phyloP scores from a whole-genome alignment of 164 flowering plant genomes.

The Stephania cephalantha region DNA sequence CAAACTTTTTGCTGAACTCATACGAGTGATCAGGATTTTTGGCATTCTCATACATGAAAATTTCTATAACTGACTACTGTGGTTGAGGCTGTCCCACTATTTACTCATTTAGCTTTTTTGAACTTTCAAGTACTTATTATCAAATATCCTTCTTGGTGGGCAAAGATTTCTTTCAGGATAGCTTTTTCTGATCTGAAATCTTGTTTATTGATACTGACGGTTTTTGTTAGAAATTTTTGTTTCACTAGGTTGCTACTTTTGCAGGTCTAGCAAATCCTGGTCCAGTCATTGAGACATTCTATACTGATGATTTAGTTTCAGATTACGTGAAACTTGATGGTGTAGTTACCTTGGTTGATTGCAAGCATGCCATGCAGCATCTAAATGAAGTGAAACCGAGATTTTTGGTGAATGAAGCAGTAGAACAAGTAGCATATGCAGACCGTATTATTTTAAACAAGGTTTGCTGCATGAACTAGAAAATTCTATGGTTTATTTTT shows the following conservation, averaged over 20 bases:
- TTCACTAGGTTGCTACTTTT: constrained; percentile 7
- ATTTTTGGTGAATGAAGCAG: constrained; percentile 95
- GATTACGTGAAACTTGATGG: constrained; percentile 89
- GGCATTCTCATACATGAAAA: background rate
- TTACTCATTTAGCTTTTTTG: background rate
- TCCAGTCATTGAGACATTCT: constrained; percentile 95
- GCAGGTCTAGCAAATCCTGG: constrained; percentile 98
- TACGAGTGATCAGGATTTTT: background rate
- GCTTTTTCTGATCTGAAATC: background rate
- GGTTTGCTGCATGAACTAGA: constrained; percentile 27
- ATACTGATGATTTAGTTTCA: constrained; percentile 73
- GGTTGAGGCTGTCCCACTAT: background rate
- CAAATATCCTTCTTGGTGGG: background rate
- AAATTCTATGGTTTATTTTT: background rate
- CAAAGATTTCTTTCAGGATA: background rate
- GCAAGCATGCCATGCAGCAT: constrained; percentile 84
- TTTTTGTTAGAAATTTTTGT: background rate
- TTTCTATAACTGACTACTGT: background rate
- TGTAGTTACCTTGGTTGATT: constrained; percentile 92
- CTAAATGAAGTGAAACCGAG: constrained; percentile 91
- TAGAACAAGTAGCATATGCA: constrained; percentile 97
- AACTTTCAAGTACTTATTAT: background rate
- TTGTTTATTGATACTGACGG: background rate
- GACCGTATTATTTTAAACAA: constrained; percentile 92
- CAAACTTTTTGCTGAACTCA: background rate